Percentiles rank a stretch among this genome's conserved stretches.
phyloP scores from a whole-genome alignment of 495 filamentous ascomycete genomes.

The Parathielavia appendiculata region DNA sequence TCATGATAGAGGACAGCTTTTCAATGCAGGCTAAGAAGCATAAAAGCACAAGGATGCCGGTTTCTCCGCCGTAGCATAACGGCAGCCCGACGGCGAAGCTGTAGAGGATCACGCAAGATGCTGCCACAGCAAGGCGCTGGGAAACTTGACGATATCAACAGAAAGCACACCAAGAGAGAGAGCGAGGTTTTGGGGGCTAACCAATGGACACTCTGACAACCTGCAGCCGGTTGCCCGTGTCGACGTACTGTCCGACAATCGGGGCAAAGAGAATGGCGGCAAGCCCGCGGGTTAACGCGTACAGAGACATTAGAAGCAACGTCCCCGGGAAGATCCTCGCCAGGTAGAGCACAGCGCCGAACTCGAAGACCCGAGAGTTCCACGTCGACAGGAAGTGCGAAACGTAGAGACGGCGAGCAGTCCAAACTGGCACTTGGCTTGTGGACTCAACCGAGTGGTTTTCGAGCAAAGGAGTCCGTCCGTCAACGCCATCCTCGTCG shows the following conservation, averaged over 20 bases:
- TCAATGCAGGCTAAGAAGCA: conserved; percentile 53
- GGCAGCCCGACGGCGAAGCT: not conserved
- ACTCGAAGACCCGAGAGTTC: conserved; percentile 67
- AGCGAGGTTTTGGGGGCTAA: not conserved
- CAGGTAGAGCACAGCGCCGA: conserved; percentile 57
- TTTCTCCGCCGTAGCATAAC: not conserved
- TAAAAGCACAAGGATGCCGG: conserved; percentile 36
- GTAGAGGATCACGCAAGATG: conserved; percentile 24
- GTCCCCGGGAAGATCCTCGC: conserved; percentile 54
- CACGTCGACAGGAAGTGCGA: conserved; percentile 64
- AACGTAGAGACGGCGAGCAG: conserved; percentile 28
- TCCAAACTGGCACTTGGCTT: not conserved
- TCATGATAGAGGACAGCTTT: conserved; percentile 49
- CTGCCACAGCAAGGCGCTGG: conserved; percentile 28
- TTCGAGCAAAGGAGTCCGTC: not conserved
- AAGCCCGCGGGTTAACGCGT: conserved; percentile 28
- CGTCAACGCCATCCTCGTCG: not conserved
- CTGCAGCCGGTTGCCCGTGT: conserved; percentile 25
- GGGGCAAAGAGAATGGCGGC: conserved; percentile 31
- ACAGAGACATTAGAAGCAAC: conserved; percentile 43
- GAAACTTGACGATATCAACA: not conserved
- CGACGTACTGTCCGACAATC: conserved; percentile 27
- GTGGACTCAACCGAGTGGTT: no score
- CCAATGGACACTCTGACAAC: conserved; percentile 34
- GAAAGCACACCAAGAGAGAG: not conserved